Evolutionary conservation across 345 rosid genomes (phyloP).

Genomic region (Noccaea caerulescens): DNA sequence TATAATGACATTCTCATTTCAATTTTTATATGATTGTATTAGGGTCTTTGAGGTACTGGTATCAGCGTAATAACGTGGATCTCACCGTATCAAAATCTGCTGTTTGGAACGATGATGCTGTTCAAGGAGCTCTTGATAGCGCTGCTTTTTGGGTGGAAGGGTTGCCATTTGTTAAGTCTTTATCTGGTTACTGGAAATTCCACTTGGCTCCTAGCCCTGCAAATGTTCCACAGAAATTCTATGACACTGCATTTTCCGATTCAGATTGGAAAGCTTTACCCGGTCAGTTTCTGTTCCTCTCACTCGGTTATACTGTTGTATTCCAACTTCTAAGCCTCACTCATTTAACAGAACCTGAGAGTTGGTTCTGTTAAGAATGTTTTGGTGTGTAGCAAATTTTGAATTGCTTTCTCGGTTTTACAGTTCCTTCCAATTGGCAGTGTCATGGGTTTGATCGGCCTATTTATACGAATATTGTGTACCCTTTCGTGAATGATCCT

Average conservation of each 20-base stretch:
- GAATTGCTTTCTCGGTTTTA: slow-evolving; percentile 38
- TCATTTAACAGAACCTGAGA: too few species aligned
- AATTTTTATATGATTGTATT: slow-evolving; percentile 16
- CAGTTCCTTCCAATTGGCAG: slow-evolving; percentile 99
- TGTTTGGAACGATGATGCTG: slow-evolving; percentile 92
- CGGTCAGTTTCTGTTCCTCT: slow-evolving; percentile 49
- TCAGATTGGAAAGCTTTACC: slow-evolving; percentile 79
- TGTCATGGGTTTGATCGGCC: slow-evolving; percentile 96
- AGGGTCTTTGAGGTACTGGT: slow-evolving; percentile 91
- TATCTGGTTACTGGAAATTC: slow-evolving; percentile 92
- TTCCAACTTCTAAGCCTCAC: slow-evolving; percentile 9
- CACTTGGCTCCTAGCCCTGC: slow-evolving; percentile 71
- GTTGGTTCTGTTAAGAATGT: background rate
- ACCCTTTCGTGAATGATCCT: slow-evolving; percentile 82
- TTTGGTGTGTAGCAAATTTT: slow-evolving; percentile 33
- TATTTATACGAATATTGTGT: slow-evolving; percentile 77
- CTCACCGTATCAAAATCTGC: slow-evolving; percentile 63
- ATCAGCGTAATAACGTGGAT: slow-evolving; percentile 76
- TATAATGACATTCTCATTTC: slow-evolving; percentile 3
- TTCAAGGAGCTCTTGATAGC: slow-evolving; percentile 67
- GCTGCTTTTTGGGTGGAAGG: slow-evolving; percentile 84
- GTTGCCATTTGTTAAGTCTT: slow-evolving; percentile 79
- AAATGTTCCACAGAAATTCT: slow-evolving; percentile 63
- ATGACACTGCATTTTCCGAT: slow-evolving; percentile 62
- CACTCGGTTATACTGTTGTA: background rate